These are phyloP conservation scores for Daucus carota DNA, from an alignment of 129 eudicot genomes.

Conservation along the genomic window DH1_v3.0 NC_030382.2:49304501-49305000, in stretches of 20 bases:
- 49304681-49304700: neutral
- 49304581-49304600: no score
- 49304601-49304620: no score
- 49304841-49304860: neutral
- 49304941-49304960: neutral
- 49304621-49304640: no score
- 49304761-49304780: neutral
- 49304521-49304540: no score
- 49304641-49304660: neutral
- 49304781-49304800: no score
- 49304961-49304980: no score
- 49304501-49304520: no score
- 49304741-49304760: neutral
- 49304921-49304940: no score
- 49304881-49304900: neutral
- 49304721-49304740: neutral
- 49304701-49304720: neutral
- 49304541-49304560: no score
- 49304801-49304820: neutral
- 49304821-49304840: neutral
- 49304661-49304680: neutral
- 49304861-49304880: no score
- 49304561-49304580: no score
- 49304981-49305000: no score
- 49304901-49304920: neutral